Conservation (phyloP, 2,329 filamentous ascomycete species). For the Colletotrichum navitas region DNA sequence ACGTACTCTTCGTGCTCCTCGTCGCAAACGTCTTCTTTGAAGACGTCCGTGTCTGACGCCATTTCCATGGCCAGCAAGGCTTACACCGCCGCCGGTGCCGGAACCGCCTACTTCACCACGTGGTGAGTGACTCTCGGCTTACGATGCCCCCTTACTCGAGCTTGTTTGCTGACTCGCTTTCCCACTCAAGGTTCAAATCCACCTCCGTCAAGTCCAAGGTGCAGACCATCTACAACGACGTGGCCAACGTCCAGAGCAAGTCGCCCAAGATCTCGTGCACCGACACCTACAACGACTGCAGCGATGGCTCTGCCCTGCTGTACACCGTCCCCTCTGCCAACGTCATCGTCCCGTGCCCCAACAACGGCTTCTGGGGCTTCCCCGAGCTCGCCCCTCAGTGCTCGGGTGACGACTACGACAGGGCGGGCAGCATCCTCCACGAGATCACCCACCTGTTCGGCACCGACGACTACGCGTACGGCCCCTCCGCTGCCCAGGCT, state of each 20-base stretch:
- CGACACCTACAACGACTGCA: constrained; percentile 35
- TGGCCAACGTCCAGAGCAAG: constrained; percentile 34
- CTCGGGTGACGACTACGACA: constrained; percentile 37
- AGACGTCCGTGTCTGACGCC: constrained; percentile 30
- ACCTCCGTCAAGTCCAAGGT: constrained; percentile 35
- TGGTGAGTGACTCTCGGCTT: constrained; percentile 8
- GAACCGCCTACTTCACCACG: constrained; percentile 33
- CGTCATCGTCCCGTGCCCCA: constrained; percentile 39
- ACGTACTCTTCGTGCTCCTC: constrained; percentile 38
- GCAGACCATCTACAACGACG: constrained; percentile 33
- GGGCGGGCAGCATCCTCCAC: constrained; percentile 33
- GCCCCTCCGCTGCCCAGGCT: constrained; percentile 27
- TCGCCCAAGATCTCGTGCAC: constrained; percentile 39
- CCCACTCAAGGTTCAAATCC: constrained; percentile 29
- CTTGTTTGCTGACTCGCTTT: neutral
- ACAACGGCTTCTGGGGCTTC: constrained; percentile 41
- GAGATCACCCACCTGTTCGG: constrained; percentile 40
- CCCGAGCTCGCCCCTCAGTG: constrained; percentile 32
- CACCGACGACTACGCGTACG: constrained; percentile 34
- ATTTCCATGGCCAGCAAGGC: constrained; percentile 38
- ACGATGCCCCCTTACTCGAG: too few species aligned
- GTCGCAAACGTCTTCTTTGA: constrained; percentile 24
- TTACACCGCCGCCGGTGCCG: constrained; percentile 27
- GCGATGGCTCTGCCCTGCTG: constrained; percentile 35
- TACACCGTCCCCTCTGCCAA: constrained; percentile 39